Conservation (phyloP, 352 stramenopile genomes). For the Phytophthora boehmeriae region DNA sequence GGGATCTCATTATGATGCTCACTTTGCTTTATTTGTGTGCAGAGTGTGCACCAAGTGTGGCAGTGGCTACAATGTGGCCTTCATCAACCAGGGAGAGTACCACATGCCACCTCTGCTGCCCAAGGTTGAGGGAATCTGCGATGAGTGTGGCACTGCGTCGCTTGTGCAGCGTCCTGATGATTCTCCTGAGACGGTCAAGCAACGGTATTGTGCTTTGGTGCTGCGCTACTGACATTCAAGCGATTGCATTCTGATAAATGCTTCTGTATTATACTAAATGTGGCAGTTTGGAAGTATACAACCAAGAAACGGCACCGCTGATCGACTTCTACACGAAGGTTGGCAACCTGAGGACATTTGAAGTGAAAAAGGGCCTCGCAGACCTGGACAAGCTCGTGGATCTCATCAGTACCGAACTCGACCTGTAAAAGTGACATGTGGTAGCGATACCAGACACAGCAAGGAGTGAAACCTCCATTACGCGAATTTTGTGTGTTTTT, state of each 20-base stretch:
- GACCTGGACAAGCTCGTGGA: conserved; percentile 80
- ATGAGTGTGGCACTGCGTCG: conserved; percentile 72
- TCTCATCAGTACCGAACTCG: conserved; percentile 70
- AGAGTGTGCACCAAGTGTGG: conserved; percentile 88
- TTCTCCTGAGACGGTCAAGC: conserved; percentile 74
- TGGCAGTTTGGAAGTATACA: conserved; percentile 85
- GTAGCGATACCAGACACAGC: neutral
- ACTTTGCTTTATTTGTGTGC: neutral
- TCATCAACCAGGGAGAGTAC: conserved; percentile 87
- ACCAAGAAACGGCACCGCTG: conserved; percentile 85
- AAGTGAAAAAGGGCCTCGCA: conserved; percentile 86
- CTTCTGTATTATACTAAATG: neutral
- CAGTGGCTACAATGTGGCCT: conserved; percentile 87
- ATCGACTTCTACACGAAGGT: conserved; percentile 87
- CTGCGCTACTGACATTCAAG: conserved; percentile 1
- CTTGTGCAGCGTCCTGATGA: conserved; percentile 88
- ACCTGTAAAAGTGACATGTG: conserved; percentile 35
- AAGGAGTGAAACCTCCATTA: conserved; percentile 6
- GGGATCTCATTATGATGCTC: no score
- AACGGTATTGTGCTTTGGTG: conserved; percentile 41
- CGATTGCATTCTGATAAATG: conserved; percentile 3
- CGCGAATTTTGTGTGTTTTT: conserved; percentile 16
- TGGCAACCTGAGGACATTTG: conserved; percentile 82
- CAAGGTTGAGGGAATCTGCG: conserved; percentile 82
- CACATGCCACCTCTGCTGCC: conserved; percentile 91